Percentiles rank a stretch among this genome's conserved stretches.
Conservation (phyloP, 768 basidiomycete species). For the Fibroporia radiculosa region DNA sequence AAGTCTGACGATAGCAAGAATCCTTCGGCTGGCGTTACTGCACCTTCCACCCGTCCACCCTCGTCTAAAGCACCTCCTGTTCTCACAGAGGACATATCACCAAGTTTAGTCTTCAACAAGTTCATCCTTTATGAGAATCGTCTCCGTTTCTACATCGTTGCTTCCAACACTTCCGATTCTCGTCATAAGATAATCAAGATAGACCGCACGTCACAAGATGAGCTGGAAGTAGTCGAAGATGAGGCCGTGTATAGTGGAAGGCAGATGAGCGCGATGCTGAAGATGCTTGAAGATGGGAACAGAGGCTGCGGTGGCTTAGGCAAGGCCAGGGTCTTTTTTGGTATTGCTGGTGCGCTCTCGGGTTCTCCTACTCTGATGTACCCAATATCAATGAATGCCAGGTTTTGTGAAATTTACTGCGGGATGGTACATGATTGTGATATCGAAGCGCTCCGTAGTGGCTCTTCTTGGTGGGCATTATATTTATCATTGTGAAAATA, state of each 20-base stretch:
- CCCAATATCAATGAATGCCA: slow-evolving; percentile 20
- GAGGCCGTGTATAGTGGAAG: slow-evolving; percentile 80
- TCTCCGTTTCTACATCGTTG: slow-evolving; percentile 85
- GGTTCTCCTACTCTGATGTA: neutral
- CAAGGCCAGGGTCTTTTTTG: slow-evolving; percentile 72
- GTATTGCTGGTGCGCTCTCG: slow-evolving; percentile 58
- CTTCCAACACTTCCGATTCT: slow-evolving; percentile 82
- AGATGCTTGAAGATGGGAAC: slow-evolving; percentile 96
- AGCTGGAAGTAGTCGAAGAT: slow-evolving; percentile 78
- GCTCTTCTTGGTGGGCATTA: slow-evolving; percentile 94
- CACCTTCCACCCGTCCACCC: neutral
- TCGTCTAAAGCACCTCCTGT: neutral
- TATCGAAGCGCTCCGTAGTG: slow-evolving; percentile 86
- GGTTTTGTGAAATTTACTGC: slow-evolving; percentile 94
- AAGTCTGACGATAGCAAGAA: slow-evolving; percentile 12
- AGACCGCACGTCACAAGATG: slow-evolving; percentile 74
- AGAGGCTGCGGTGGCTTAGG: slow-evolving; percentile 81
- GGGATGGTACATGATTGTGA: slow-evolving; percentile 91
- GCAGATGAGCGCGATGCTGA: slow-evolving; percentile 85
- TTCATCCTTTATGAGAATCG: slow-evolving; percentile 93
- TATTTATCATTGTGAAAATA: slow-evolving; percentile 91
- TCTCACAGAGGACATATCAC: slow-evolving; percentile 10
- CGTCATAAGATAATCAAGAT: slow-evolving; percentile 91
- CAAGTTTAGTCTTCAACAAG: slow-evolving; percentile 59
- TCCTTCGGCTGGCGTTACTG: slow-evolving; percentile 4